A percentile compares a stretch with the other conserved stretches of the same genome.
phyloP scores from a whole-genome alignment of 768 basidiomycete species.

The Lactarius hengduanensis region DNA sequence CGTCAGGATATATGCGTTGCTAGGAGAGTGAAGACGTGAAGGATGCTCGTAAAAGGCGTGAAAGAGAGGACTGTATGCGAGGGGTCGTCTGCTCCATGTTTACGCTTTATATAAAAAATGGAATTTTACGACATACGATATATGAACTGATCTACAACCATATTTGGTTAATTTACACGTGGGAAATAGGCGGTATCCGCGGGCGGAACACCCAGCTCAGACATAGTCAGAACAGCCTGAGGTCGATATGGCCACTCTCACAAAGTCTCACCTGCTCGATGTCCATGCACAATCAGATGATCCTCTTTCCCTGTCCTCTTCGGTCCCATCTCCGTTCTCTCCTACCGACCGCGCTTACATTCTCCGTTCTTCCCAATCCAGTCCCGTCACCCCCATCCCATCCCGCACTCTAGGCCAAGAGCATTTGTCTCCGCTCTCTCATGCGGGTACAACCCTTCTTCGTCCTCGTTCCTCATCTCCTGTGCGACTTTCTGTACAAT shows the following conservation, averaged over 20 bases:
- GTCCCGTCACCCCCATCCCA: background rate
- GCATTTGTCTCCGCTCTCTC: background rate
- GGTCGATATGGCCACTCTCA: slow-evolving; percentile 26
- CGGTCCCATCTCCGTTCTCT: slow-evolving; percentile 27
- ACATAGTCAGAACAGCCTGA: background rate
- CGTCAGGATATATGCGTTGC: background rate
- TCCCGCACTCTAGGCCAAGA: background rate
- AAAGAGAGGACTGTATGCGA: background rate
- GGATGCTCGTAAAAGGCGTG: background rate
- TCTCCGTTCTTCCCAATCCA: slow-evolving; percentile 6
- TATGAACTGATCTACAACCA: background rate
- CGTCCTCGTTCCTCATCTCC: slow-evolving; percentile 2
- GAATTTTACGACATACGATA: background rate
- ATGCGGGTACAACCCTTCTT: background rate
- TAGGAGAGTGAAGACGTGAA: background rate
- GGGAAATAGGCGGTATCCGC: background rate
- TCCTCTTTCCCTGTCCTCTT: slow-evolving; percentile 9
- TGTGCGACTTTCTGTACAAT: slow-evolving; percentile 31
- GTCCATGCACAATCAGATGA: slow-evolving; percentile 10
- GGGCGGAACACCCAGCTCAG: background rate
- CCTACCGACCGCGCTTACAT: slow-evolving; percentile 19
- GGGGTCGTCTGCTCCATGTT: background rate
- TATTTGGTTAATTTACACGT: background rate
- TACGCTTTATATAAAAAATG: background rate
- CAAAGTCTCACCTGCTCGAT: slow-evolving; percentile 13